These are phyloP conservation scores for Edaphochlamys debaryana DNA, from an alignment of 139 green algal species.

Conservation along the genomic window DNA sequence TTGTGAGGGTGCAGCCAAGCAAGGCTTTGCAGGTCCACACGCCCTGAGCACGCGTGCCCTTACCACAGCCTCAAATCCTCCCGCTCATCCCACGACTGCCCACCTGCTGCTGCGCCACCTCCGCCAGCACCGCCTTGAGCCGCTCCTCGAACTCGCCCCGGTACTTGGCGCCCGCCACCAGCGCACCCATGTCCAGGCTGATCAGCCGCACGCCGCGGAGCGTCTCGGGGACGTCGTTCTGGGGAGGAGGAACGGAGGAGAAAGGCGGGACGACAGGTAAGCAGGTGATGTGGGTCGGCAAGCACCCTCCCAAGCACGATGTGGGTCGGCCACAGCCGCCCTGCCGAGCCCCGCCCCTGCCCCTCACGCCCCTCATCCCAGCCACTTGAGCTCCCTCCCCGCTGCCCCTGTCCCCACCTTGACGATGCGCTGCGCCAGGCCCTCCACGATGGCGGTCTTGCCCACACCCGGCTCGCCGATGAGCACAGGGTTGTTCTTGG, in stretches of 20 bases:
- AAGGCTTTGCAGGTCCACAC: neutral
- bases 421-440: conserved; percentile 92
- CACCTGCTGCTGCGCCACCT: conserved; percentile 62
- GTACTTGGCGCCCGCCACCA: conserved; percentile 88
- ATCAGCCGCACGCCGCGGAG: conserved; percentile 79
- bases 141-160: conserved; percentile 95
- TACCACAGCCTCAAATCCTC: neutral
- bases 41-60: no score
- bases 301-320: no score
- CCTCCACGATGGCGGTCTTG: conserved; percentile 88
- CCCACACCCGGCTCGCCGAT: conserved; percentile 88
- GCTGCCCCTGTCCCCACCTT: conserved; percentile 66
- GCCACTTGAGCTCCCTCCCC: neutral
- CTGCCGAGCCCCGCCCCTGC: neutral
- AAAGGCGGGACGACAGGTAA: no score
- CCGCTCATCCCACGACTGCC: neutral
- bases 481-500: conserved; percentile 99
- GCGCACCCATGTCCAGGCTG: conserved; percentile 89
- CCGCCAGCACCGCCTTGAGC: conserved; percentile 79
- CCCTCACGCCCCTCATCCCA: neutral
- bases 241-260: neutral
- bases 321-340: neutral
- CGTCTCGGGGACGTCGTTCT: conserved; percentile 84
- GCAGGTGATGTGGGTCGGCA: no score
- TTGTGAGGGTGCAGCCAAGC: neutral